phyloP scores from a whole-genome alignment of 805 yeast species.

The Zygosaccharomyces gambellarensis region DNA sequence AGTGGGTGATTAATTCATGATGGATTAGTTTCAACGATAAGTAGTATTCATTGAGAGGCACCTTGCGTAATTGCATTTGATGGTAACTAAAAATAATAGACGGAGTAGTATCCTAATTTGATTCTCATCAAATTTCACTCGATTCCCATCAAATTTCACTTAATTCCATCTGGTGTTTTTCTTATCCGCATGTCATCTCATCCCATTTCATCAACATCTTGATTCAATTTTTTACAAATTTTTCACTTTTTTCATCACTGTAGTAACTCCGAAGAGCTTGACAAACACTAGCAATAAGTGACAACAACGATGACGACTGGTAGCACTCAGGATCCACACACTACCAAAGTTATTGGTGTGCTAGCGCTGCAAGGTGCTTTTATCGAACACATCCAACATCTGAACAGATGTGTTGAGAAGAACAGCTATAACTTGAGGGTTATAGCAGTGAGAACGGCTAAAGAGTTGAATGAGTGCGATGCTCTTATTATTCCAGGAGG shows the following conservation, averaged over 20 bases:
- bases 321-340: conserved; percentile 3
- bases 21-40: not conserved
- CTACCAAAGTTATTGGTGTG: conserved; percentile 49
- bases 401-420: conserved; percentile 36
- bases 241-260: not conserved
- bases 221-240: not conserved
- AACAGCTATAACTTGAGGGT: conserved; percentile 33
- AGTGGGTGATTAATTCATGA: not conserved
- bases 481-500: conserved; percentile 69
- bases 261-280: not conserved
- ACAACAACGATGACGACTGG: conserved; percentile 1
- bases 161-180: not conserved
- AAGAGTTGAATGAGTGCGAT: conserved; percentile 47
- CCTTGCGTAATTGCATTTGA: not conserved
- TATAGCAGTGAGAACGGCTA: conserved; percentile 48
- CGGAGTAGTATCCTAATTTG: no score
- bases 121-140: no score
- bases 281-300: not conserved
- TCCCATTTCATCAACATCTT: not conserved
- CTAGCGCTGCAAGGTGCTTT: conserved; percentile 79
- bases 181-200: not conserved
- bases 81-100: not conserved
- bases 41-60: not conserved
- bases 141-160: no score
- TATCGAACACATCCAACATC: conserved; percentile 55